Base-by-base conservation (phyloP, 139 green algal species). In the Yamagishiella unicocca region DNA sequence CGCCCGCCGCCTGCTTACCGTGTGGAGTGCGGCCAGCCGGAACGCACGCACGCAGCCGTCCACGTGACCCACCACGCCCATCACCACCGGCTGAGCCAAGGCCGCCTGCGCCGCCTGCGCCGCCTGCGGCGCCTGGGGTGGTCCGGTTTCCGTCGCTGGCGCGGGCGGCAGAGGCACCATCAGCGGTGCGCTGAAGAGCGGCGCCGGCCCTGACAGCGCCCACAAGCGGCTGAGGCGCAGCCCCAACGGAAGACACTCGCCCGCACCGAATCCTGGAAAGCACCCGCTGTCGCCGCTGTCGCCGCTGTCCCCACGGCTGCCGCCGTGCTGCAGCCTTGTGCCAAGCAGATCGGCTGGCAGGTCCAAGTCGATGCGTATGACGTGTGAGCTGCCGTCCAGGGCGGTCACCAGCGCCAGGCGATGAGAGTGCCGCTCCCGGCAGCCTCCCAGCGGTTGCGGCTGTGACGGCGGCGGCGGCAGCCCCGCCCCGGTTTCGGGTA, bases 101-200 rank as follows among this genome's bases (percentile, higher is more conserved):
- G 33, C 33, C 14, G 31, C 75, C 33, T 21, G 45, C 9, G 45
- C 29, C 29, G 73, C 73, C n/a, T 6, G 45, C 45, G 45, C 43
- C 45, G 38, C 38, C 38, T 21, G n/a, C n/a, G n/a, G n/a, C n/a
- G n/a, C n/a, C n/a, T n/a, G n/a, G n/a, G n/a, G n/a, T n/a, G n/a
- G 7, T 40, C 5, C 29, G 14, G 14, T 24, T 38, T 6, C 38
- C 17, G 37, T 1, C 61, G 1, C 62, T 21, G 6, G 12, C n/a
- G 22, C 9, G 29, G 62, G 62, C 62, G 25, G 24, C 80, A 33
- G 4, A n/a, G 62, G 1, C n/a, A 67, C 2, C 25, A 83, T 31
- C 54, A 87, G 67, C 35, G 79, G 78, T 0, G 53, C 64, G 43
- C 70, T 84, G 78, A 90, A 90, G 2, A 87, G n/a, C 5, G 86